Conservation (phyloP, 2,329 filamentous ascomycete species). For the Rhinocladiella mackenziei region DNA sequence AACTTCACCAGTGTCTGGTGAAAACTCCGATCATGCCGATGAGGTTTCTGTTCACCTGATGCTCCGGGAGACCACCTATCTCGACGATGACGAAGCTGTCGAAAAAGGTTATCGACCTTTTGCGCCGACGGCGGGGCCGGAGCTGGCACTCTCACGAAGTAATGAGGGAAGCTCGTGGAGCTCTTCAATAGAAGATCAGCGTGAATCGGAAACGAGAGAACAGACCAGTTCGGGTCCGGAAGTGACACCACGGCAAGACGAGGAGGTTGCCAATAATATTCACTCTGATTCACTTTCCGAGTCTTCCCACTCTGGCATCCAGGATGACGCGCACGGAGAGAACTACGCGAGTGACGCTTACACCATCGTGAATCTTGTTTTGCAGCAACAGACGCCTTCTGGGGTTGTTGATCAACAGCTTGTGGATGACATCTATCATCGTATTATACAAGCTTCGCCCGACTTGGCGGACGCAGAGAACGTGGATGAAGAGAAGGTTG, state of each 20-base stretch:
- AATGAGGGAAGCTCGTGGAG: conserved; percentile 27
- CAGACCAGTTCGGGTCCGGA: not conserved
- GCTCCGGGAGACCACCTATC: conserved; percentile 46
- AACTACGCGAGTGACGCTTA: conserved; percentile 26
- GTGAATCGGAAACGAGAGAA: conserved; percentile 9
- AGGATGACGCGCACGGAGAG: conserved; percentile 16
- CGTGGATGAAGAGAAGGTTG: conserved; percentile 54
- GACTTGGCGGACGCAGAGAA: conserved; percentile 51
- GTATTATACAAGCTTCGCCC: conserved; percentile 48
- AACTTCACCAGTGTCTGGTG: conserved; percentile 30
- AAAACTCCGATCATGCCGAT: conserved; percentile 48
- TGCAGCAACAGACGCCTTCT: conserved; percentile 27
- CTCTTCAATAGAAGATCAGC: conserved; percentile 25
- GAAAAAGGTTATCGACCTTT: conserved; percentile 38
- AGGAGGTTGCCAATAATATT: not conserved
- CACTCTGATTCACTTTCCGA: conserved; percentile 12
- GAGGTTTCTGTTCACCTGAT: conserved; percentile 55
- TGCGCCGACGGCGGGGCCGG: conserved; percentile 11
- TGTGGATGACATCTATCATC: conserved; percentile 31
- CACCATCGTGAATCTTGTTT: conserved; percentile 29
- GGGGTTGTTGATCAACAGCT: conserved; percentile 35
- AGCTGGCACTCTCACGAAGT: conserved; percentile 21
- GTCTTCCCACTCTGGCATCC: conserved; percentile 17
- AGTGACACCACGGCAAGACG: not conserved
- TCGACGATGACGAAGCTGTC: conserved; percentile 37